Percentiles rank a stretch among this genome's conserved stretches.
Conservation (phyloP, 1,284 basidiomycete genomes). For the Mycosarcoma mackinlayi region DNA sequence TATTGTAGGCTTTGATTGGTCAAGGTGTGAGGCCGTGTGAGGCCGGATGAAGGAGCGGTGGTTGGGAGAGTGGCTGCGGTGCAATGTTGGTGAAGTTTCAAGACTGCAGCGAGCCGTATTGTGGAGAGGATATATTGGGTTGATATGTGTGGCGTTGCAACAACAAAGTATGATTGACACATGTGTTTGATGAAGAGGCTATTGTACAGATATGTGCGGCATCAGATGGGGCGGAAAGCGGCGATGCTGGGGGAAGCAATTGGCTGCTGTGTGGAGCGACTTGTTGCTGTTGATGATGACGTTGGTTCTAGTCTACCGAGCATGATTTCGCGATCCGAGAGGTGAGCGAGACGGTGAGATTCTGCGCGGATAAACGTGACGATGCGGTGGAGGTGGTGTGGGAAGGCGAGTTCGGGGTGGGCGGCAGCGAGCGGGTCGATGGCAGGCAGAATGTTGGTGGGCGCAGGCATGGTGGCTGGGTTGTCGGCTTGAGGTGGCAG, state of each 20-base stretch:
- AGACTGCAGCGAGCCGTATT: too few relatives aligned
- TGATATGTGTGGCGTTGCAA: background rate
- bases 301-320: conserved; percentile 25
- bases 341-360: conserved; percentile 76
- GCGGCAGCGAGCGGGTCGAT: conserved; percentile 42
- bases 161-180: too few relatives aligned
- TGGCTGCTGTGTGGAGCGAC: conserved; percentile 23
- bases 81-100: too few relatives aligned
- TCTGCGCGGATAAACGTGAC: conserved; percentile 84
- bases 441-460: conserved; percentile 22
- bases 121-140: background rate
- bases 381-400: conserved; percentile 77
- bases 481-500: conserved; percentile 22
- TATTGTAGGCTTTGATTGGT: too few relatives aligned
- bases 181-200: too few relatives aligned
- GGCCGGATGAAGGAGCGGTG: too few relatives aligned
- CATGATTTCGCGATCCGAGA: conserved; percentile 79
- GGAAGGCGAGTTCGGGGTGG: conserved; percentile 69
- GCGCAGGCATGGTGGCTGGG: conserved; percentile 24
- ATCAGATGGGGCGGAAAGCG: conserved; percentile 39
- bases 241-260: conserved; percentile 43
- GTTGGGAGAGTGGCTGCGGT: too few relatives aligned
- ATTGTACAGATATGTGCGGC: background rate
- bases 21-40: background rate
- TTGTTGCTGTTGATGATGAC: conserved; percentile 4